Evolutionary conservation across 352 stramenopile genomes (phyloP).

Genomic region (Globisporangium orthogonon): DNA sequence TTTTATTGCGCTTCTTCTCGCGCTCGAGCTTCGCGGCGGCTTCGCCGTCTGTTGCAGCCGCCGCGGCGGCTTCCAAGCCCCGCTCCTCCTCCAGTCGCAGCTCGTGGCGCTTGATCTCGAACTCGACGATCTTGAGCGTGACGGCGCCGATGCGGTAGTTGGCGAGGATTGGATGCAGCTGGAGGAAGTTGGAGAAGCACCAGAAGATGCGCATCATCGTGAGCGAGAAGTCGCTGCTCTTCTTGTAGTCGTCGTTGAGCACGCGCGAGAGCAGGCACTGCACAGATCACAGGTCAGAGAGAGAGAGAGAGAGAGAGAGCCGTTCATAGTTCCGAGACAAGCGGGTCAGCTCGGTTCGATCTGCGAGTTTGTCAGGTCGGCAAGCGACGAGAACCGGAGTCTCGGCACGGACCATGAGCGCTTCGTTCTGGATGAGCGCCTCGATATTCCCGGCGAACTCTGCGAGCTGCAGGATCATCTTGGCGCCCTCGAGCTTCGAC

Average conservation of each 20-base stretch:
- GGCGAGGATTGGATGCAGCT: slow-evolving; percentile 90
- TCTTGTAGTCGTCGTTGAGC: slow-evolving; percentile 94
- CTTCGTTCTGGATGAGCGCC: slow-evolving; percentile 90
- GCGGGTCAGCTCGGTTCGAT: no score
- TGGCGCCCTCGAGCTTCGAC: slow-evolving; percentile 83
- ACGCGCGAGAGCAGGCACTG: slow-evolving; percentile 89
- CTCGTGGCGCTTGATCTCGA: slow-evolving; percentile 90
- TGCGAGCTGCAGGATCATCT: slow-evolving; percentile 90
- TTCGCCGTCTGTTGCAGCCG: slow-evolving; percentile 14
- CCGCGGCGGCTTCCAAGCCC: slow-evolving; percentile 28
- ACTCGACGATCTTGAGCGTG: slow-evolving; percentile 93
- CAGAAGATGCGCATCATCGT: slow-evolving; percentile 94
- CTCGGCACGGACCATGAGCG: slow-evolving; percentile 80
- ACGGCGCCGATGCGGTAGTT: slow-evolving; percentile 93
- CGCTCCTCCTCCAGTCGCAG: slow-evolving; percentile 70
- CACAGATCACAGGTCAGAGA: background rate
- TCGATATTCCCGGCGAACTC: slow-evolving; percentile 89
- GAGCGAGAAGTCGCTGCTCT: slow-evolving; percentile 91
- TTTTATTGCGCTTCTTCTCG: slow-evolving; percentile 84
- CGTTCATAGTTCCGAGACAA: no score
- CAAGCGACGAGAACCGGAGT: background rate
- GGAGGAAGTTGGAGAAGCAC: slow-evolving; percentile 93
- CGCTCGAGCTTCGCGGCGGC: slow-evolving; percentile 61
- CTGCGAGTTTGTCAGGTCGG: no score
- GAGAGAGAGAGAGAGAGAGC: background rate